phyloP scores from a whole-genome alignment of 2,329 filamentous ascomycete genomes.

The Epicoccum sorghinum region DNA sequence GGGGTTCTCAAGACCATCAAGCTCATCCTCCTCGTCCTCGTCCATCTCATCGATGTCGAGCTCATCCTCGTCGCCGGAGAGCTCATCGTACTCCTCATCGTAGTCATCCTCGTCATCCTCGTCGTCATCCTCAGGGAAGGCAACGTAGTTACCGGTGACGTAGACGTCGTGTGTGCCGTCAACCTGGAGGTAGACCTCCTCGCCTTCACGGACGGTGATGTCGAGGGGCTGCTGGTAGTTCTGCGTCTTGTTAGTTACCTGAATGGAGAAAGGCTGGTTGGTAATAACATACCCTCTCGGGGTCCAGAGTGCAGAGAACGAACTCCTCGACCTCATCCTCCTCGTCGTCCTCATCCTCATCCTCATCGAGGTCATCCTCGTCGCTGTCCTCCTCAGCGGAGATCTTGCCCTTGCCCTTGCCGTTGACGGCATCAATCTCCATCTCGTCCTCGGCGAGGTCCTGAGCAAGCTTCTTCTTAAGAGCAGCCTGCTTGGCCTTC shows the following conservation, averaged over 20 bases:
- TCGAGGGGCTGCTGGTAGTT: slow-evolving; percentile 95
- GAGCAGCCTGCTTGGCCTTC: slow-evolving; percentile 80
- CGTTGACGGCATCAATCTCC: slow-evolving; percentile 67
- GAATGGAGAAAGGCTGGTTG: slow-evolving; percentile 8
- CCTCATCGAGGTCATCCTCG: slow-evolving; percentile 49
- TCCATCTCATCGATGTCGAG: slow-evolving; percentile 60
- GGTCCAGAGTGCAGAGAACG: slow-evolving; percentile 94
- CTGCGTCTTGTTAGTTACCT: slow-evolving; percentile 58
- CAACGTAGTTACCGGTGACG: slow-evolving; percentile 95
- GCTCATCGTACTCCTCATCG: slow-evolving; percentile 73
- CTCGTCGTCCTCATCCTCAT: slow-evolving; percentile 41
- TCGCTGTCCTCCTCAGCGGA: slow-evolving; percentile 74
- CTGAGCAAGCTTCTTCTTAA: slow-evolving; percentile 77
- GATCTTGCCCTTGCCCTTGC: slow-evolving; percentile 60
- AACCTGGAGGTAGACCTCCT: slow-evolving; percentile 91
- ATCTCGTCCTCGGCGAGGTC: slow-evolving; percentile 73
- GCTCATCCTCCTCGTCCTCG: slow-evolving; percentile 56
- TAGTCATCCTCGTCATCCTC: slow-evolving; percentile 67
- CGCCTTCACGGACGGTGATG: slow-evolving; percentile 86
- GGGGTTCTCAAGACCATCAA: slow-evolving; percentile 72
- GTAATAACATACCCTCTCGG: slow-evolving; percentile 76
- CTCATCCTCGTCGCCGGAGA: slow-evolving; percentile 75
- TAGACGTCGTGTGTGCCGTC: slow-evolving; percentile 87
- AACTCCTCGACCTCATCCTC: slow-evolving; percentile 78
- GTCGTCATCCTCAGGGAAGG: slow-evolving; percentile 67